Evolutionary conservation across 75 land plant species (phyloP).

Genomic region (Isoetes taiwanensis): DNA sequence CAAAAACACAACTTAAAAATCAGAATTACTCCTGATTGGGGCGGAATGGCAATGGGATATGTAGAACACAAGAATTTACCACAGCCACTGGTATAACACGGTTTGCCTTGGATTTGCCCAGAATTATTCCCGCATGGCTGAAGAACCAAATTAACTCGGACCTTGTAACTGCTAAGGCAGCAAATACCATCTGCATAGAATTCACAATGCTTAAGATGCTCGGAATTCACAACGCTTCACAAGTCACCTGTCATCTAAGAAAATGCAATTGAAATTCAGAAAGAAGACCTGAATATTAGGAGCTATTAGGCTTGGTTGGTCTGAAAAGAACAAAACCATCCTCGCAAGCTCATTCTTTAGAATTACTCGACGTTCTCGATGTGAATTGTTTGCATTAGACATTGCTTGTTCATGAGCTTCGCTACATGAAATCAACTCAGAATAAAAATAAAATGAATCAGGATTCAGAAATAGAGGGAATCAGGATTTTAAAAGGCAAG

Average conservation of each 20-base stretch:
- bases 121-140: conserved; percentile 74
- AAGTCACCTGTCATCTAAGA: background rate
- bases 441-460: background rate
- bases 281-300: conserved; percentile 86
- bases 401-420: conserved; percentile 91
- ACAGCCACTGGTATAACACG: conserved; percentile 67
- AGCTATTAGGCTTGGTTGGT: conserved; percentile 93
- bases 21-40: background rate
- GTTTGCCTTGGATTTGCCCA: conserved; percentile 57
- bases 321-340: conserved; percentile 90
- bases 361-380: conserved; percentile 75
- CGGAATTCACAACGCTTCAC: background rate
- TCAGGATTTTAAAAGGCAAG: background rate
- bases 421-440: conserved; percentile 23
- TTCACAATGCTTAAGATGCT: background rate
- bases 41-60: background rate
- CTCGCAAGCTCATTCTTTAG: conserved; percentile 89
- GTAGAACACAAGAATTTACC: conserved; percentile 28
- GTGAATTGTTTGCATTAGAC: conserved; percentile 52
- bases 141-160: conserved; percentile 84
- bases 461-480: background rate
- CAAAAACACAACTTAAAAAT: background rate
- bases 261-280: background rate
- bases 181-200: conserved; percentile 79
- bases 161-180: conserved; percentile 90